Base-by-base conservation (phyloP, 257 asterid genomes). In the Nicotiana tabacum region DNA sequence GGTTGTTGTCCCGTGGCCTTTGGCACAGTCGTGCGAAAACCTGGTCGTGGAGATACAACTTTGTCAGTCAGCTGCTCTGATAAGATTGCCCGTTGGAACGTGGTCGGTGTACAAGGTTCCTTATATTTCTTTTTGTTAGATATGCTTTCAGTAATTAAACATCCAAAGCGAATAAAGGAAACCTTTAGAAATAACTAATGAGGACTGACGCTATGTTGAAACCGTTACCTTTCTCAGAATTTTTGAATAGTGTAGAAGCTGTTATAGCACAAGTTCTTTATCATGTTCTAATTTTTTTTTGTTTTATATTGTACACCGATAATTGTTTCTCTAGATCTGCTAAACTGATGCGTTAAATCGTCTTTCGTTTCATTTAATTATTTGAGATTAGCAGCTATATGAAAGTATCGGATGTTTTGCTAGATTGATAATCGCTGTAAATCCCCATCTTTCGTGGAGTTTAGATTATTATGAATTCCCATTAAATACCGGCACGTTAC, bases 61-160 rank as follows among this genome's bases (percentile, higher is more conserved):
- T 88, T 93, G 90, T 94, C 99, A 4, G 97, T 94, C 48, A 94
- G 99, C 93, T 96, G 98, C 91, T 93, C 98, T 85, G 98, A 96
- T 85, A 96, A 96, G 93, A 94, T 96, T 89, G 97, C 97, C 64
- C 96, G 97, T 5, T 93, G 99, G 99, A 94, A 92, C 82, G 93
- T 91, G 83, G 93, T 93, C 67, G 99, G 99, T 84, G 92, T 96
- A 88, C 99, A 96, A 94, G 99, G 99, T 94, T 83, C 80, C 78
- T 57, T 82, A 53, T 46, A 57, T 82, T 32, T 66, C 64, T 81
- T 70, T 60, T 70, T 16, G 87, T 77, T 62, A 78, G 57, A 87
- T 76, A 21, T 83, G 77, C 39, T 82, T 62, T 13, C 65, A 35
- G 2, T 78, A 56, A 62, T 83, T 3, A 48, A 81, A 81, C 15